Base-by-base conservation (phyloP, 441 rosid species). In the Manihot esculenta region DNA sequence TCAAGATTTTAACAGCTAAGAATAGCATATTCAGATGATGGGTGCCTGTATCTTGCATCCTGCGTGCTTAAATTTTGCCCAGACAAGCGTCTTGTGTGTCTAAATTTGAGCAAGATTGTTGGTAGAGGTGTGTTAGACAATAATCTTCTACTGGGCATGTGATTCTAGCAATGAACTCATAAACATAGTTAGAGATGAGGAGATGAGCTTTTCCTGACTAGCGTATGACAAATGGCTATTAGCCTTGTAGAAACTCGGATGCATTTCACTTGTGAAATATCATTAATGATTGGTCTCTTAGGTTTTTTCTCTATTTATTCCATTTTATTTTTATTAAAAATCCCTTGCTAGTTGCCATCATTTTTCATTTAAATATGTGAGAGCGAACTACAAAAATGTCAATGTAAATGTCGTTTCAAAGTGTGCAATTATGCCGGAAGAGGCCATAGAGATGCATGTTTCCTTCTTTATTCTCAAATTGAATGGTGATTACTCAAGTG, bases 391-490 rank as follows among this genome's bases (percentile, higher is more conserved):
- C 50, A 67, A 45, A 33, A 62, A 55, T 33, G 51, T 30, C 38
- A 55, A 57, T 47, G 50, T 45, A 21, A 56, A 38, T 57, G 64
- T 56, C 57, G 64, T 55, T 35, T 38, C 60, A 15, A 60, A 50
- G 26, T 30, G 59, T 72, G 78, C 62, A 62, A 38, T 73, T 51
- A 59, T 48, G 59, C 61, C 35, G 9, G 50, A 23, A 67, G 69
- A 60, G 49, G 57, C n/a, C 51, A 71, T 38, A 61, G 50, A 49
- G 61, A 17, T 50, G 69, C 11, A 7, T 65, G 8, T 74, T 38
- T 20, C n/a, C 27, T 64, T 49, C 3, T 68, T 62, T 59, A 27
- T 49, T 49, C 56, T 53, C 2, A 70, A n/a, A 64, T 17, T 62
- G 51, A 27, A 44, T 33, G 64, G 64, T 69, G 56, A 51, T 66